A percentile compares a stretch with the other conserved stretches of the same genome.
Conservation (phyloP, 306 rosid species). For the Carpinus viminea region DNA sequence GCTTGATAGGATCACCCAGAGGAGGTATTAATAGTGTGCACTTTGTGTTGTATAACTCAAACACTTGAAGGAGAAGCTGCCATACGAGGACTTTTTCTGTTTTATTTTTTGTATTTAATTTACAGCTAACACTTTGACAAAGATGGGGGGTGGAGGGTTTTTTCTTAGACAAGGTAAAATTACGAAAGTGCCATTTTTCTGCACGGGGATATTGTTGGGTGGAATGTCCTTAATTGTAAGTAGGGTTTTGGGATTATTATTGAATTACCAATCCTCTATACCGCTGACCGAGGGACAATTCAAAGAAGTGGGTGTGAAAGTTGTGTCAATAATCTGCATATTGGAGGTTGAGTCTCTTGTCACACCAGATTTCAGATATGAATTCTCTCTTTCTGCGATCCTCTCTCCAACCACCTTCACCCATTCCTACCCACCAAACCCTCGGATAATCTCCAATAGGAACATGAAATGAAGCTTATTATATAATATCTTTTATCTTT, state of each 20-base stretch:
- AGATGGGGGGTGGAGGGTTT: slow-evolving; percentile 13
- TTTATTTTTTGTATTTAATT: slow-evolving; percentile 26
- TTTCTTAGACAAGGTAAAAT: background rate
- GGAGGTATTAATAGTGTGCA: slow-evolving; percentile 43
- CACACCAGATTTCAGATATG: slow-evolving; percentile 38
- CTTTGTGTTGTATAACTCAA: slow-evolving; percentile 29
- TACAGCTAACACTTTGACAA: slow-evolving; percentile 80
- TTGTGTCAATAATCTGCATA: slow-evolving; percentile 30
- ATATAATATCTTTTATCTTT: too few species aligned
- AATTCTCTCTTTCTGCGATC: slow-evolving; percentile 45
- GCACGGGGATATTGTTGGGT: background rate
- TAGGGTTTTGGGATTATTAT: slow-evolving; percentile 18
- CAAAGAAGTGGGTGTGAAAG: slow-evolving; percentile 27
- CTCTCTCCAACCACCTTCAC: slow-evolving; percentile 87
- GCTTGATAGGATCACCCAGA: slow-evolving; percentile 36
- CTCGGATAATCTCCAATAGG: slow-evolving; percentile 40
- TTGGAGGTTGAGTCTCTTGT: slow-evolving; percentile 48
- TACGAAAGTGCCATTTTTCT: slow-evolving; percentile 19
- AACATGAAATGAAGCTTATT: slow-evolving; percentile 40
- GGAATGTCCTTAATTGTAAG: slow-evolving; percentile 30
- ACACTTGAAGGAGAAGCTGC: slow-evolving; percentile 55
- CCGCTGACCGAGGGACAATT: slow-evolving; percentile 28
- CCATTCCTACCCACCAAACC: slow-evolving; percentile 80
- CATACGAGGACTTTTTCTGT: slow-evolving; percentile 21
- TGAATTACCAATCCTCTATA: slow-evolving; percentile 10